Conservation (phyloP, 495 filamentous ascomycete species). For the Penicillium argentinense region DNA sequence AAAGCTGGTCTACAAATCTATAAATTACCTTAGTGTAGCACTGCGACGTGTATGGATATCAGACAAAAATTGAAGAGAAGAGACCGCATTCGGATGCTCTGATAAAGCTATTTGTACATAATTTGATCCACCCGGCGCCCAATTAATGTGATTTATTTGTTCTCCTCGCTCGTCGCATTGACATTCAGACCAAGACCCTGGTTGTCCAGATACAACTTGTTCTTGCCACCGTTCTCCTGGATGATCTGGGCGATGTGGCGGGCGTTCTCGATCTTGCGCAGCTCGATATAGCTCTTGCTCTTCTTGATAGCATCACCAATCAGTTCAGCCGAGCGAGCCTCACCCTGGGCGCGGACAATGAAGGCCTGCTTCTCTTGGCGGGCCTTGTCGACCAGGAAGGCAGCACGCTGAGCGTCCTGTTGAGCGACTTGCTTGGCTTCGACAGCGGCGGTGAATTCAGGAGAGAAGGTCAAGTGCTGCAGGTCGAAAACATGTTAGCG, state of each 20-base stretch:
- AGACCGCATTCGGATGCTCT: constrained; percentile 39
- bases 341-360: constrained; percentile 98
- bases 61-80: constrained; percentile 33
- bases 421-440: constrained; percentile 99
- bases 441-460: constrained; percentile 97
- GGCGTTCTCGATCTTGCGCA: constrained; percentile 96
- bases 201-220: constrained; percentile 90
- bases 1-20: too few species aligned
- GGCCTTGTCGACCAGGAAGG: constrained; percentile 98
- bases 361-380: constrained; percentile 99
- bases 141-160: constrained; percentile 37
- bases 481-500: constrained; percentile 20
- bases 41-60: neutral
- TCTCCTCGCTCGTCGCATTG: constrained; percentile 46
- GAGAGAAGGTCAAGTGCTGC: constrained; percentile 97
- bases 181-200: constrained; percentile 92
- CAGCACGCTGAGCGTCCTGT: constrained; percentile 95
- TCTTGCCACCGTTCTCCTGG: constrained; percentile 81
- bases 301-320: constrained; percentile 99
- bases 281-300: constrained; percentile 91
- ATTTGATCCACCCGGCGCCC: constrained; percentile 28
- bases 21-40: too few species aligned
- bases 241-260: constrained; percentile 79
- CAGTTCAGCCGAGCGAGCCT: constrained; percentile 94
- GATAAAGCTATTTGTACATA: constrained; percentile 48